Evolutionary conservation across 2,329 filamentous ascomycete genomes (phyloP), one percentile per base, ranked within the genome.

Genomic region (Endoconidiophora laricicola): DNA sequence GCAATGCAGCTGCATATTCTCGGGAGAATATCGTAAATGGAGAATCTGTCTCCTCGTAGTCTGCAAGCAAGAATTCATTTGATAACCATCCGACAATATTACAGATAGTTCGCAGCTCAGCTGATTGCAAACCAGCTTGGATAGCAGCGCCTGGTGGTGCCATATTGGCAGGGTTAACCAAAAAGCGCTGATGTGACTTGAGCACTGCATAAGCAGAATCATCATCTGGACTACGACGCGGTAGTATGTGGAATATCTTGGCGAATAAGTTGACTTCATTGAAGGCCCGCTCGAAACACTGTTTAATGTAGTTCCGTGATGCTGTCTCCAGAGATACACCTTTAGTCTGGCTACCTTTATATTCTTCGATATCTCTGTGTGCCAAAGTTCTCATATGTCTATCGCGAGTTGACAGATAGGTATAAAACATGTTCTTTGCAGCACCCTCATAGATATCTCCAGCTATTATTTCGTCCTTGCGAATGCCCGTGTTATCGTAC

Each of bases 241-340:
- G 68, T 43, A 77, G 72, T 38, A 78, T 63, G 22, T 67, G 66
- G 54, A 79, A 78, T n/a, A 78, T 64, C 53, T 69, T 72, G 29
- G 65, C 58, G 52, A 79, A 76, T 2, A 79, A 59, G 18, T 61
- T 65, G 23, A 70, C 66, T 57, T 79, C 75, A 52, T 71, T 70
- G 56, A 71, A 74, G 2, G 74, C 69, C 23, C 73, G 68, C 57
- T 79, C 75, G 50, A 78, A 77, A 49, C 66, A 70, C 58, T 78
- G 74, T 58, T 78, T 78, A 54, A 78, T 67, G 49, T 70, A 74
- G 55, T 74, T 78, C 24, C 75, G 67, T 12, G 69, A 69, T 3
- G 73, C 74, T 2, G 73, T 74, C 57, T 78, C 74, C 2, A 70
- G 57, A 2, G 70, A 71, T 1, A 63, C 58, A 6, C 63, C 67